A percentile compares a stretch with the other conserved stretches of the same genome.
These are phyloP conservation scores for Venturia oleaginea DNA, from an alignment of 2,329 filamentous ascomycete species.

Conservation along the genomic window DNA sequence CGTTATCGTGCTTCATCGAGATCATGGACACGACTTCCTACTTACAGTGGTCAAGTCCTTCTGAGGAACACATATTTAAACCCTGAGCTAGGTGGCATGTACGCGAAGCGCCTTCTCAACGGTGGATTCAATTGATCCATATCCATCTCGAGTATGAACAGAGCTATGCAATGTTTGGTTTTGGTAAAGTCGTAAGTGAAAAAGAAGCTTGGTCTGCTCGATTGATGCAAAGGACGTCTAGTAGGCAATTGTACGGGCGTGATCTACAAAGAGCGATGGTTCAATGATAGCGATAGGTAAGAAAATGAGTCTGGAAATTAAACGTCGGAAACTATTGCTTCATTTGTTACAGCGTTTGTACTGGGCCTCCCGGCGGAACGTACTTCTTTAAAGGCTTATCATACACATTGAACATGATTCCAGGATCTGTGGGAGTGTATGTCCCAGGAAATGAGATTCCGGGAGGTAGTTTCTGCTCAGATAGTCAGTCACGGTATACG, in stretches of 20 bases:
- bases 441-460: constrained; percentile 39
- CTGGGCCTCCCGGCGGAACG: background rate
- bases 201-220: too few relatives aligned
- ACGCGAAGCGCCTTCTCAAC: too few relatives aligned
- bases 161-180: too few relatives aligned
- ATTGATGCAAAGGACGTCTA: too few relatives aligned
- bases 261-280: background rate
- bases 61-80: too few relatives aligned
- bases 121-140: too few relatives aligned
- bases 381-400: constrained; percentile 9
- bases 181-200: background rate
- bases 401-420: constrained; percentile 37
- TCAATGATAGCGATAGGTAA: background rate
- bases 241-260: background rate
- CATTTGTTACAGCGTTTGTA: background rate
- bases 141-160: too few relatives aligned
- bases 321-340: background rate
- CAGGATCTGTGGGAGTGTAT: constrained; percentile 31
- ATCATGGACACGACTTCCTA: too few relatives aligned
- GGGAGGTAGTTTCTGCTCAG: constrained; percentile 22
- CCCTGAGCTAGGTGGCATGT: too few relatives aligned
- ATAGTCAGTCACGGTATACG: background rate
- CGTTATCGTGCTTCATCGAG: too few relatives aligned
- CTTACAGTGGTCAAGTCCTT: too few relatives aligned
- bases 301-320: background rate